Conservation (phyloP, 78 protist genomes). For the Guillardia theta region DNA sequence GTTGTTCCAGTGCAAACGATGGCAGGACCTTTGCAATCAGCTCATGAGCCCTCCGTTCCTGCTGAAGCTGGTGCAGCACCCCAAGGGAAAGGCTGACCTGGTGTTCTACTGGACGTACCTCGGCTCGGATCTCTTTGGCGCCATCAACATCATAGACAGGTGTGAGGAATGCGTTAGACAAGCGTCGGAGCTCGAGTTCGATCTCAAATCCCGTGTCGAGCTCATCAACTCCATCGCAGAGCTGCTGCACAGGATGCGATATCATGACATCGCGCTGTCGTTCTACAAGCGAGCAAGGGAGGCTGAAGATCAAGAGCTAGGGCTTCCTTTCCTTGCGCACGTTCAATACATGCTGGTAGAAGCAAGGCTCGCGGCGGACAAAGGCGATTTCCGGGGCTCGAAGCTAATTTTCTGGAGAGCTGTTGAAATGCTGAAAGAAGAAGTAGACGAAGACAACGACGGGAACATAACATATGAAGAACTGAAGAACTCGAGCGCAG, state of each 20-base stretch:
- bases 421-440: not conserved
- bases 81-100: not conserved
- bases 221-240: not conserved
- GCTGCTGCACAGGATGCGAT: not conserved
- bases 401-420: not conserved
- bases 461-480: not conserved
- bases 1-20: not conserved
- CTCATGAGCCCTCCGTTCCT: not conserved
- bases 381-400: not conserved
- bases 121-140: not conserved
- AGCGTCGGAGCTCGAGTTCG: not conserved
- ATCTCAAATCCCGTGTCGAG: not conserved
- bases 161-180: not conserved
- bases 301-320: not conserved
- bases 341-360: not conserved
- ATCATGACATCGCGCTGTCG: not conserved
- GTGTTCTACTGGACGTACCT: not conserved
- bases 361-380: not conserved
- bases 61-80: not conserved
- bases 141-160: not conserved
- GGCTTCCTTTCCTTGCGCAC: not conserved
- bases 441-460: not conserved
- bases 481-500: not conserved
- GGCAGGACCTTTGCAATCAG: not conserved
- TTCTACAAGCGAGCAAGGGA: not conserved